Percentiles rank a stretch among this genome's conserved stretches.
Evolutionary conservation across 352 stramenopile genomes (phyloP).

Genomic region (Salisapilia sapeloensis): DNA sequence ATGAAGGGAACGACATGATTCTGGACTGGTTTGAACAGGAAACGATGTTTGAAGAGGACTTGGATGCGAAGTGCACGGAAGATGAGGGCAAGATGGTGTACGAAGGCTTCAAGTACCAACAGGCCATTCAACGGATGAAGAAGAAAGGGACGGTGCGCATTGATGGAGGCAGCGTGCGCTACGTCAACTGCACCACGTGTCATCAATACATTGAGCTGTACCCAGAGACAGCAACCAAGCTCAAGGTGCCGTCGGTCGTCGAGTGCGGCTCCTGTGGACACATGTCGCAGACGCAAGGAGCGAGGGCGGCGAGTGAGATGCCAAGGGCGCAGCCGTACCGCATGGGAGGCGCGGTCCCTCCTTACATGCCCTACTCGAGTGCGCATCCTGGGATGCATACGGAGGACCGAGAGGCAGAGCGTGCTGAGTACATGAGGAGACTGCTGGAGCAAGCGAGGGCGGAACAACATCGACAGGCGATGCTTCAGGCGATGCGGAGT

Average conservation of each 20-base stretch:
- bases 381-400: no score
- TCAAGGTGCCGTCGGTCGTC: conserved; percentile 34
- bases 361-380: no score
- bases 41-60: conserved; percentile 80
- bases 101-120: conserved; percentile 48
- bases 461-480: neutral
- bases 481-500: conserved; percentile 9
- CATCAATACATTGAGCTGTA: conserved; percentile 43
- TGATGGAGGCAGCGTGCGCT: conserved; percentile 24
- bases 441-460: neutral
- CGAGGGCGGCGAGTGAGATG: no score
- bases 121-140: conserved; percentile 34
- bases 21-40: conserved; percentile 81
- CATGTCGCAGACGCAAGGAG: neutral
- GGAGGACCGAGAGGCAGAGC: no score
- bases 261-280: conserved; percentile 15
- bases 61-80: conserved; percentile 59
- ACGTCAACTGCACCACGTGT: conserved; percentile 39
- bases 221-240: conserved; percentile 28
- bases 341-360: no score
- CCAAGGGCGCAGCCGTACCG: no score
- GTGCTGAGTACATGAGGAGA: no score
- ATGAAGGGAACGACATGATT: conserved; percentile 18
- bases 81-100: conserved; percentile 59
- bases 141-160: conserved; percentile 12